These are phyloP conservation scores for Citrus maxima DNA, from an alignment of 345 rosid species.

Conservation along the genomic window DNA sequence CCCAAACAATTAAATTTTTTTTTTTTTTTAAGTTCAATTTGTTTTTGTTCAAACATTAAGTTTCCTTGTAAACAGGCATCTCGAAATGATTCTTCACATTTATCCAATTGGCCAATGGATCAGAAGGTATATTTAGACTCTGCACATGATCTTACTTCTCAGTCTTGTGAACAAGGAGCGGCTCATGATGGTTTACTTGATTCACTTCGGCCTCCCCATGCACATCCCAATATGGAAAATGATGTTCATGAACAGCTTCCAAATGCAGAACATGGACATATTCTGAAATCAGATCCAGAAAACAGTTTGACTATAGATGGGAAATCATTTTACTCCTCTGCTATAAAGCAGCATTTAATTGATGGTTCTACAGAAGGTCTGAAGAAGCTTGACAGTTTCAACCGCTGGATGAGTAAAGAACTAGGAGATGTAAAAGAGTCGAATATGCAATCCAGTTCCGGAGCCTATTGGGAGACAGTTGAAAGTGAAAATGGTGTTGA, in stretches of 20 bases:
- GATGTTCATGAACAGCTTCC: conserved; percentile 22
- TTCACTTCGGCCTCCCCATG: conserved; percentile 18
- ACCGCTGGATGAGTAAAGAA: conserved; percentile 91
- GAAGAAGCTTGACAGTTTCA: conserved; percentile 90
- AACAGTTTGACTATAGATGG: conserved; percentile 36
- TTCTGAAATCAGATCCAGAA: conserved; percentile 28
- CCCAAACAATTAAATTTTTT: not conserved
- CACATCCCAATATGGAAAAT: conserved; percentile 16
- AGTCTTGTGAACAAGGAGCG: conserved; percentile 37
- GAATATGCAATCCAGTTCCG: conserved; percentile 49
- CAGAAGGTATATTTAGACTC: conserved; percentile 39
- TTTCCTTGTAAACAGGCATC: conserved; percentile 29
- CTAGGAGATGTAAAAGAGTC: conserved; percentile 79
- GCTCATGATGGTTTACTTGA: conserved; percentile 19
- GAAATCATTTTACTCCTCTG: conserved; percentile 41
- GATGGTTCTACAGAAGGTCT: conserved; percentile 56
- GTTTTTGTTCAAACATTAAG: not conserved
- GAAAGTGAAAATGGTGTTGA: conserved; percentile 55
- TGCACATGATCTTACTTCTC: conserved; percentile 19
- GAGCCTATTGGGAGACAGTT: conserved; percentile 56
- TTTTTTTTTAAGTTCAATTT: not conserved
- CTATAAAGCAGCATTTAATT: conserved; percentile 44
- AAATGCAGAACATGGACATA: conserved; percentile 28
- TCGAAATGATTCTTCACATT: conserved; percentile 22
- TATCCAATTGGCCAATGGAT: conserved; percentile 32